phyloP scores from a whole-genome alignment of 345 rosid species.

The Rhizophora apiculata region DNA sequence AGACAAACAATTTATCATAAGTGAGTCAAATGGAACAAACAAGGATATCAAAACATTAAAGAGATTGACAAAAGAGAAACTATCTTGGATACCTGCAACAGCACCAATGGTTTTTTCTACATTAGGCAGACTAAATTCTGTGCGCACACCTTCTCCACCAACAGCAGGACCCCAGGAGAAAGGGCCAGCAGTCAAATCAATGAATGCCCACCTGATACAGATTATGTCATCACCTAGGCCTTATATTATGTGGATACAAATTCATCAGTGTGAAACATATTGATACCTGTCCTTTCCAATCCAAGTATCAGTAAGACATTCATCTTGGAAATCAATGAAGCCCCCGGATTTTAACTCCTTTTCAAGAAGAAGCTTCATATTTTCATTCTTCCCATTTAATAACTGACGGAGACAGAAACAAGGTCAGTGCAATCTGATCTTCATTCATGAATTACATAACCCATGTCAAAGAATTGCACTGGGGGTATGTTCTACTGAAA shows the following conservation, averaged over 20 bases:
- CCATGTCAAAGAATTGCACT: neutral
- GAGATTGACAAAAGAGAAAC: neutral
- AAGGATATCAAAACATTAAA: neutral
- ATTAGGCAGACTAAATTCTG: slow-evolving; percentile 82
- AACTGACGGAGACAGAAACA: slow-evolving; percentile 29
- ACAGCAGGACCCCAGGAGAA: slow-evolving; percentile 99
- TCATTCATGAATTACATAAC: neutral
- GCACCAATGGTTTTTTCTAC: slow-evolving; percentile 95
- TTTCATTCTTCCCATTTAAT: slow-evolving; percentile 65
- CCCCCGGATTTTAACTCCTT: slow-evolving; percentile 70
- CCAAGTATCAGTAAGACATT: slow-evolving; percentile 95
- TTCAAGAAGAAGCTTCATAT: slow-evolving; percentile 57
- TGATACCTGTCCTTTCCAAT: slow-evolving; percentile 85
- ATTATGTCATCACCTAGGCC: neutral
- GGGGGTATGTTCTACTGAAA: slow-evolving; percentile 5
- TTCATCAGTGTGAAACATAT: slow-evolving; percentile 24
- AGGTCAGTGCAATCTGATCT: too few species aligned
- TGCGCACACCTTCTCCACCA: slow-evolving; percentile 99
- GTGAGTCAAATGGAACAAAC: neutral
- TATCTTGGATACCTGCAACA: slow-evolving; percentile 61
- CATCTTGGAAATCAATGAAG: slow-evolving; percentile 61
- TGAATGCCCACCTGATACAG: slow-evolving; percentile 84
- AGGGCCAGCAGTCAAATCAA: slow-evolving; percentile 93
- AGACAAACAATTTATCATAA: neutral
- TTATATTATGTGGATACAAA: neutral